A percentile compares a stretch with the other conserved stretches of the same genome.
Conservation (phyloP, 257 asterid species). For the Solanum rostratum region DNA sequence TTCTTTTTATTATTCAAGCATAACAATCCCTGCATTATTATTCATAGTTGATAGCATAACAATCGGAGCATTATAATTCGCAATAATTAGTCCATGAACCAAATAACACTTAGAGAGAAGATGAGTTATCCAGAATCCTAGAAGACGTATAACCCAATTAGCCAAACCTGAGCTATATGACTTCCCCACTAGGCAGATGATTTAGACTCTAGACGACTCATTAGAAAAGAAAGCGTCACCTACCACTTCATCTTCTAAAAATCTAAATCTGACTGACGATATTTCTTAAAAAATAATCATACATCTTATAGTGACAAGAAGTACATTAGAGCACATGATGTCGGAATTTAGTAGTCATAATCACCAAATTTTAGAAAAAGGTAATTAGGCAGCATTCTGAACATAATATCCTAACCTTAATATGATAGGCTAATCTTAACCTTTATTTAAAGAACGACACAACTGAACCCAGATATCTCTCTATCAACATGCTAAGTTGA, state of each 20-base stretch:
- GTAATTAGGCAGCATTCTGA: background rate
- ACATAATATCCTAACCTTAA: background rate
- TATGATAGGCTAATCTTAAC: background rate
- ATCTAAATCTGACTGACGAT: background rate
- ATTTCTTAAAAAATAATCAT: background rate
- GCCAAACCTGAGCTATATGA: background rate
- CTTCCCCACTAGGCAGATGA: background rate
- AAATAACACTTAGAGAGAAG: background rate
- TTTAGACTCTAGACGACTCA: background rate
- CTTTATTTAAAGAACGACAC: background rate
- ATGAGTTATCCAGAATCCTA: background rate
- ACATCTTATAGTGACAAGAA: background rate
- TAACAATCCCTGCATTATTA: background rate
- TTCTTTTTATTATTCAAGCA: background rate
- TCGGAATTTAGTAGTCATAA: background rate
- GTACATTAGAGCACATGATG: background rate
- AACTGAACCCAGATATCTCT: background rate
- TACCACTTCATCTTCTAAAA: background rate
- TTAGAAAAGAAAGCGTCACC: background rate
- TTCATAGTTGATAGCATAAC: background rate
- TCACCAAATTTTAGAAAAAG: background rate
- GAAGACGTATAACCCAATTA: background rate
- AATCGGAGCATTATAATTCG: background rate
- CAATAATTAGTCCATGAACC: background rate
- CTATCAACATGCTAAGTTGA: background rate